A percentile compares a stretch with the other conserved stretches of the same genome.
These are phyloP conservation scores for Taiozyma sp. DNA, from an alignment of 1,139 yeast species.

Conservation along the genomic window DNA sequence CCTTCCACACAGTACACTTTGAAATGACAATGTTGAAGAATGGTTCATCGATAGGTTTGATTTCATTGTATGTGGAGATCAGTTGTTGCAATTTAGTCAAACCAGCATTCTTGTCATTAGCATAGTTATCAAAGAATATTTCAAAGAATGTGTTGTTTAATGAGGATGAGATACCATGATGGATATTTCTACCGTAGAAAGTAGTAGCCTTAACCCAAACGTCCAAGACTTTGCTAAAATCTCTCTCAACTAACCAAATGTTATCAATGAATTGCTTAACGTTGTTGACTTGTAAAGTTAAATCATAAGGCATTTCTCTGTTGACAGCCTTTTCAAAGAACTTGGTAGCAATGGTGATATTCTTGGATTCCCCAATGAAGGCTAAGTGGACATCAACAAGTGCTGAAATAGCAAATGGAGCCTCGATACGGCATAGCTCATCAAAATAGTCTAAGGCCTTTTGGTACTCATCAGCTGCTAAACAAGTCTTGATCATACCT, in stretches of 20 bases:
- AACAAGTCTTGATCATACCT: conserved; percentile 59
- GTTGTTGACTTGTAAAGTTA: conserved; percentile 71
- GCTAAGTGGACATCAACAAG: conserved; percentile 55
- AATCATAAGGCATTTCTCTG: conserved; percentile 65
- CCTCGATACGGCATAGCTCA: conserved; percentile 33
- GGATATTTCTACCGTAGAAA: conserved; percentile 56
- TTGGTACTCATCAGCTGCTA: conserved; percentile 44
- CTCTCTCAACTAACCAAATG: conserved; percentile 52
- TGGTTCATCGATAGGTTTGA: conserved; percentile 64
- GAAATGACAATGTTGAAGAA: conserved; percentile 77
- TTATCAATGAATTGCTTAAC: conserved; percentile 65
- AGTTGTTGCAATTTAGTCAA: conserved; percentile 50
- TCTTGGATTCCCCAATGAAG: conserved; percentile 79
- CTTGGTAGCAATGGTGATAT: conserved; percentile 63
- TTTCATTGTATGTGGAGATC: conserved; percentile 51
- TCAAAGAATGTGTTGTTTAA: conserved; percentile 67
- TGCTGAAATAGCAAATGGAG: conserved; percentile 31
- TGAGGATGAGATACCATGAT: conserved; percentile 60
- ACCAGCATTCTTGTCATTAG: conserved; percentile 52
- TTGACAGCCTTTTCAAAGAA: conserved; percentile 71
- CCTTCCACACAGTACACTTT: conserved; percentile 65
- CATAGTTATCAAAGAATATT: conserved; percentile 59
- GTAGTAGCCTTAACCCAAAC: conserved; percentile 63
- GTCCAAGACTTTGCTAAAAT: conserved; percentile 53
- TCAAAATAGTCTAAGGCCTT: conserved; percentile 48